Percentiles rank a stretch among this genome's conserved stretches.
phyloP scores from a whole-genome alignment of 805 yeast genomes.

The Aciculoconidium aculeatum region DNA sequence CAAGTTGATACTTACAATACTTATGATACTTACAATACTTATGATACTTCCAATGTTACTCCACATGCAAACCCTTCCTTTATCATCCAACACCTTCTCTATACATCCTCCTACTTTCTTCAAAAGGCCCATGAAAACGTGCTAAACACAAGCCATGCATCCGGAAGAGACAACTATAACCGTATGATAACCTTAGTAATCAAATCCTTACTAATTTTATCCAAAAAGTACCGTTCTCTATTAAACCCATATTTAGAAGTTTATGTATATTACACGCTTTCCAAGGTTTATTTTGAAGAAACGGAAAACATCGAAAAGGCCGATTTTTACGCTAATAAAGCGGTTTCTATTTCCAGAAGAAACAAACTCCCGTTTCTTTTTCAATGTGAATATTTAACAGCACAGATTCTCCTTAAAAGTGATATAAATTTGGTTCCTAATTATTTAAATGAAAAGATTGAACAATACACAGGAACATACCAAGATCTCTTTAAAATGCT shows the following conservation, averaged over 20 bases:
- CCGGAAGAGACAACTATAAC: neutral
- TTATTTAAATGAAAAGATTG: conserved; percentile 23
- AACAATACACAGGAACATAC: conserved; percentile 11
- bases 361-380: conserved; percentile 20
- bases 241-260: conserved; percentile 30
- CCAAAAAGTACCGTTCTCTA: conserved; percentile 16
- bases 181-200: conserved; percentile 30
- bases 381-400: conserved; percentile 30
- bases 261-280: conserved; percentile 28
- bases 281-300: conserved; percentile 34
- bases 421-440: conserved; percentile 21
- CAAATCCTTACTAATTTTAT: conserved; percentile 29
- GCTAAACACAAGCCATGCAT: conserved; percentile 7
- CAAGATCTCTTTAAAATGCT: too few relatives aligned
- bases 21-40: too few relatives aligned
- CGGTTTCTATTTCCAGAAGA: conserved; percentile 23
- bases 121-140: conserved; percentile 19
- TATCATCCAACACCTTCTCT: too few relatives aligned
- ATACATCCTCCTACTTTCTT: conserved; percentile 16
- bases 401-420: conserved; percentile 28
- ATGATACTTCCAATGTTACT: too few relatives aligned
- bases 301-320: conserved; percentile 38
- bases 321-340: conserved; percentile 29
- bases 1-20: too few relatives aligned
- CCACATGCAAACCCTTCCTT: too few relatives aligned